Percentiles rank a stretch among this genome's conserved stretches.
phyloP scores from a whole-genome alignment of 2,329 filamentous ascomycete species.

The Lasiodiplodia sp. region DNA sequence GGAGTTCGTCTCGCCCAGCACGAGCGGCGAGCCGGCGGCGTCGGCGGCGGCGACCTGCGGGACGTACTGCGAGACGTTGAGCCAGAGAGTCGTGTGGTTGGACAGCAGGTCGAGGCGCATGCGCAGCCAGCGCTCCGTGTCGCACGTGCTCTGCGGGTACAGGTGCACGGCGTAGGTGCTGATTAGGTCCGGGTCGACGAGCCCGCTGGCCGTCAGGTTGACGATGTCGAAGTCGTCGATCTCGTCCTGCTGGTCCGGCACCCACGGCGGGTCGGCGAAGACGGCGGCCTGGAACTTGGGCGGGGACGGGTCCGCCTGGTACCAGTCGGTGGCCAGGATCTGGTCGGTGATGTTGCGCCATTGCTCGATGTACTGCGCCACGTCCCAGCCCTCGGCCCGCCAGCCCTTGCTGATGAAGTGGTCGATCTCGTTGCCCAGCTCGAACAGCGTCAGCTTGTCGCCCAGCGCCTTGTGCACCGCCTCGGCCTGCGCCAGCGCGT shows the following conservation, averaged over 20 bases:
- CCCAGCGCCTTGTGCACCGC: conserved; percentile 23
- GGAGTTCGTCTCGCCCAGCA: conserved; percentile 43
- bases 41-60: conserved; percentile 31
- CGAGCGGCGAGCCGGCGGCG: conserved; percentile 31
- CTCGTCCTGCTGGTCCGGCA: conserved; percentile 26
- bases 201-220: conserved; percentile 31
- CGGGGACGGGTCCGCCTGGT: conserved; percentile 23
- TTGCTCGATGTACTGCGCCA: conserved; percentile 24
- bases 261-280: conserved; percentile 28
- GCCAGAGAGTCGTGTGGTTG: conserved; percentile 32
- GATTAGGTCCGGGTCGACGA: conserved; percentile 29
- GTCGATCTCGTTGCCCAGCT: conserved; percentile 28
- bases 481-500: conserved; percentile 25
- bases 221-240: conserved; percentile 32
- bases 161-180: conserved; percentile 19
- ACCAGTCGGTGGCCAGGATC: conserved; percentile 30
- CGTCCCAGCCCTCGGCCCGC: conserved; percentile 25
- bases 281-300: conserved; percentile 33
- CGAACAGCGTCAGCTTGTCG: conserved; percentile 23
- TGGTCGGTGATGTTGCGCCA: conserved; percentile 31
- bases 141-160: conserved; percentile 28
- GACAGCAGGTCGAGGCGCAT: conserved; percentile 32
- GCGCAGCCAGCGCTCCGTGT: conserved; percentile 29
- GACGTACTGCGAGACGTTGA: conserved; percentile 32
- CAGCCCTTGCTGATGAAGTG: conserved; percentile 26